A percentile compares a stretch with the other conserved stretches of the same genome.
phyloP scores from a whole-genome alignment of 768 basidiomycete species.

The Trametes sanguinea region DNA sequence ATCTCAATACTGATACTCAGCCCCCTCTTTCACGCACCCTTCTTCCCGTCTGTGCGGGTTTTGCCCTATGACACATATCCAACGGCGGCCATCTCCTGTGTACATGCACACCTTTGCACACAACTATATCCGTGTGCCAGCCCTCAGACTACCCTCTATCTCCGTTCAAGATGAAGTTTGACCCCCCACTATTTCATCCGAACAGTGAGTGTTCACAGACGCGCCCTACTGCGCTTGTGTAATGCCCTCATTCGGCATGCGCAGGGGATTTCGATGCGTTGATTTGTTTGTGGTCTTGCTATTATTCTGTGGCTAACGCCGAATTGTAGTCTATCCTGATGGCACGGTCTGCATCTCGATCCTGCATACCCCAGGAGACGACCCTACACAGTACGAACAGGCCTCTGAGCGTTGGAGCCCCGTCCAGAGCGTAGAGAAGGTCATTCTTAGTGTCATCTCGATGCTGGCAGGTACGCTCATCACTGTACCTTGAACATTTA shows the following conservation, averaged over 20 bases:
- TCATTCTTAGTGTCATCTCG: constrained; percentile 91
- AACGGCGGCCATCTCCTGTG: constrained; percentile 16
- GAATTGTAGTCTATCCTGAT: constrained; percentile 80
- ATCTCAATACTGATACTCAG: constrained; percentile 9
- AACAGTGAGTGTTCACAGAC: constrained; percentile 67
- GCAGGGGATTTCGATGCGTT: too few relatives aligned
- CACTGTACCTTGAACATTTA: background rate
- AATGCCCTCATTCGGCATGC: too few relatives aligned
- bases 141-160: constrained; percentile 94
- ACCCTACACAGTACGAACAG: constrained; percentile 91
- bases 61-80: background rate
- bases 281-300: background rate
- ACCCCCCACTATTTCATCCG: constrained; percentile 95
- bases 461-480: constrained; percentile 84
- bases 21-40: background rate
- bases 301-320: background rate
- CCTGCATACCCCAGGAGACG: constrained; percentile 90
- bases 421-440: constrained; percentile 98
- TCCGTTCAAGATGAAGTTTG: constrained; percentile 99
- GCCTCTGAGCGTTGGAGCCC: constrained; percentile 98
- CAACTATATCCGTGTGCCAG: constrained; percentile 39
- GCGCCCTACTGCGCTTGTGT: background rate
- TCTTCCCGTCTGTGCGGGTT: background rate
- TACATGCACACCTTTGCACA: background rate
- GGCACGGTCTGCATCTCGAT: constrained; percentile 99